phyloP scores from a whole-genome alignment of 148 eudicot species.

The Silene conica region DNA sequence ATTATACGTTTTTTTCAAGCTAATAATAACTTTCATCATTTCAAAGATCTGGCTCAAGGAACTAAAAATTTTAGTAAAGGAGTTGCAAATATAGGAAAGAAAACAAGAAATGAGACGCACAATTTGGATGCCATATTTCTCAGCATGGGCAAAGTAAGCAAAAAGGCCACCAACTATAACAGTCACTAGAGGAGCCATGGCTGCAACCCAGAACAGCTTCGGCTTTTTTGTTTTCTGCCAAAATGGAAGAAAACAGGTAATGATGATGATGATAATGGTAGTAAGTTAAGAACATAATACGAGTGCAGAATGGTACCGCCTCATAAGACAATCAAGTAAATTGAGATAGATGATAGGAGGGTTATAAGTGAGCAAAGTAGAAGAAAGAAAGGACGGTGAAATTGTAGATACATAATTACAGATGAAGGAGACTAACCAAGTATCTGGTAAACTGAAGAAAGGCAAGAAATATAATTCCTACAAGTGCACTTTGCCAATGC shows the following conservation, averaged over 20 bases:
- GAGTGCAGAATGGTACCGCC: not conserved
- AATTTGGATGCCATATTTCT: slow-evolving; percentile 63
- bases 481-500: slow-evolving; percentile 64
- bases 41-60: too few species aligned
- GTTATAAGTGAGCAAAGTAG: too few species aligned
- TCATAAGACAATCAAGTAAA: too few species aligned
- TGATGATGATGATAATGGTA: not conserved
- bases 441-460: slow-evolving; percentile 61
- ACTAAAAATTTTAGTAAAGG: too few species aligned
- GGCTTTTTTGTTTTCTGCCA: slow-evolving; percentile 71
- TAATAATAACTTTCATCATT: too few species aligned
- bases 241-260: not conserved
- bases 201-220: slow-evolving; percentile 69
- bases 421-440: slow-evolving; percentile 39
- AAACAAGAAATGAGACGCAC: slow-evolving; percentile 38
- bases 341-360: too few species aligned
- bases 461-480: slow-evolving; percentile 59
- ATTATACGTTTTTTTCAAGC: too few species aligned
- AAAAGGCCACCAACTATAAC: slow-evolving; percentile 60
- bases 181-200: slow-evolving; percentile 64
- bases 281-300: not conserved
- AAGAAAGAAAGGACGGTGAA: not conserved
- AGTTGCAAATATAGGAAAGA: not conserved
- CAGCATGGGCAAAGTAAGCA: slow-evolving; percentile 67
- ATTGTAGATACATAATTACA: not conserved